Percentiles rank a stretch among this genome's conserved stretches.
These are phyloP conservation scores for Kalmusia sp. DNA, from an alignment of 2,329 filamentous ascomycete species.

Conservation along the genomic window DNA sequence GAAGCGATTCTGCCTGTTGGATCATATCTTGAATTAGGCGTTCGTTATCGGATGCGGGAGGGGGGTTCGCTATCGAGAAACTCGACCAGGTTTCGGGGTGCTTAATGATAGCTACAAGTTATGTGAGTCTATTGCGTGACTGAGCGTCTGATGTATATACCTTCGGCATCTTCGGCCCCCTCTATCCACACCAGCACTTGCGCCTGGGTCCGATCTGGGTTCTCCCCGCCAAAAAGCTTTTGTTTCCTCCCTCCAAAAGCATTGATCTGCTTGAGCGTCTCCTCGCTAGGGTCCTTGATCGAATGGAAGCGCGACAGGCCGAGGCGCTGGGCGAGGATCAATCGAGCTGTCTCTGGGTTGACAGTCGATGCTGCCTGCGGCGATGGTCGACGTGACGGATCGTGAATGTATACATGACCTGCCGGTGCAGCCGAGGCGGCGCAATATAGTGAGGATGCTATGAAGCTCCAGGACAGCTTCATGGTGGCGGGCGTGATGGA, in stretches of 20 bases:
- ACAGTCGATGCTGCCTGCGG: conserved; percentile 30
- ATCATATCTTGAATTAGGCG: conserved; percentile 46
- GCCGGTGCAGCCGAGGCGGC: conserved; percentile 36
- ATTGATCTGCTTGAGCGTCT: conserved; percentile 56
- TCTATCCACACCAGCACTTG: conserved; percentile 51
- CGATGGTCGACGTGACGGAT: conserved; percentile 24
- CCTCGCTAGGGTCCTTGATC: conserved; percentile 48
- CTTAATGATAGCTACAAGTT: conserved; percentile 31
- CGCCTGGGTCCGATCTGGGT: conserved; percentile 26
- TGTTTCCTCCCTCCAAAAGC: conserved; percentile 50
- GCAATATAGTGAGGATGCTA: conserved; percentile 51
- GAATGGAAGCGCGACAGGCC: conserved; percentile 58
- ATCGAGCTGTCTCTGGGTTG: conserved; percentile 53
- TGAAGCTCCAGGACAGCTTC: conserved; percentile 51
- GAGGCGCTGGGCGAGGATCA: conserved; percentile 59
- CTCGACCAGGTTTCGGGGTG: conserved; percentile 23
- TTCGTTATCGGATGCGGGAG: conserved; percentile 40
- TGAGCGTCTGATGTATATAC: conserved; percentile 25
- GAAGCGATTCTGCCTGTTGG: conserved; percentile 41
- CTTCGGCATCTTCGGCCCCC: conserved; percentile 43
- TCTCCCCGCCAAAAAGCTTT: conserved; percentile 48
- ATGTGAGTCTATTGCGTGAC: conserved; percentile 21
- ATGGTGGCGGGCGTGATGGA: conserved; percentile 44
- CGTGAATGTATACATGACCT: conserved; percentile 48
- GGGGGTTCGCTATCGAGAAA: conserved; percentile 44